A percentile compares a stretch with the other conserved stretches of the same genome.
These are phyloP conservation scores for Pseudogymnoascus sp. DNA, from an alignment of 2,329 filamentous ascomycete species.

Conservation along the genomic window DNA sequence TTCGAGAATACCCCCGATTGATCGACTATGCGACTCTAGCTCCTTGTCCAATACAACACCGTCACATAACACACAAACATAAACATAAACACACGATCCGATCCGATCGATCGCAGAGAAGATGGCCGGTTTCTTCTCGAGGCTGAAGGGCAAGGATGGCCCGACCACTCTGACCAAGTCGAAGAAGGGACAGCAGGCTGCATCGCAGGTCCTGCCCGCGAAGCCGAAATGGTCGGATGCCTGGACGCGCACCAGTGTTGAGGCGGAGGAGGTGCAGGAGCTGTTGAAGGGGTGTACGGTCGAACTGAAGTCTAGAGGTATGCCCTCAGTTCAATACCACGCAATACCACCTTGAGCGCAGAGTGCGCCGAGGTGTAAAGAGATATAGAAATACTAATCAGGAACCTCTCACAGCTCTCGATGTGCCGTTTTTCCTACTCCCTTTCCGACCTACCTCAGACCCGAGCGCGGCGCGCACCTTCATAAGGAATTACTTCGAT, in stretches of 20 bases:
- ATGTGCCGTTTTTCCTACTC: slow-evolving; percentile 85
- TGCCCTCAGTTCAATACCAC: slow-evolving; percentile 22
- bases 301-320: slow-evolving; percentile 93
- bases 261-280: slow-evolving; percentile 86
- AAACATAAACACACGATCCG: neutral
- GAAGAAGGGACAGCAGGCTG: slow-evolving; percentile 56
- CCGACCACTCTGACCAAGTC: slow-evolving; percentile 44
- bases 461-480: slow-evolving; percentile 82
- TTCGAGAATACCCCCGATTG: neutral
- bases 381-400: neutral
- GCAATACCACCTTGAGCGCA: neutral
- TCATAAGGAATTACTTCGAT: slow-evolving; percentile 88
- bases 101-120: slow-evolving; percentile 1
- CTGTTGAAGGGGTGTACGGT: slow-evolving; percentile 76
- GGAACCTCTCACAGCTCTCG: slow-evolving; percentile 55
- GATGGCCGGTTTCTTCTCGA: slow-evolving; percentile 30
- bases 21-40: slow-evolving; percentile 5
- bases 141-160: slow-evolving; percentile 64
- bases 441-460: slow-evolving; percentile 93
- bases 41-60: neutral
- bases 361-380: neutral
- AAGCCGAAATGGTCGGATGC: slow-evolving; percentile 84
- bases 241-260: slow-evolving; percentile 74
- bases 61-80: neutral
- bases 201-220: slow-evolving; percentile 47